These are phyloP conservation scores for Gynochthodes officinalis DNA, from an alignment of 257 asterid genomes.

Conservation along the genomic window DNA sequence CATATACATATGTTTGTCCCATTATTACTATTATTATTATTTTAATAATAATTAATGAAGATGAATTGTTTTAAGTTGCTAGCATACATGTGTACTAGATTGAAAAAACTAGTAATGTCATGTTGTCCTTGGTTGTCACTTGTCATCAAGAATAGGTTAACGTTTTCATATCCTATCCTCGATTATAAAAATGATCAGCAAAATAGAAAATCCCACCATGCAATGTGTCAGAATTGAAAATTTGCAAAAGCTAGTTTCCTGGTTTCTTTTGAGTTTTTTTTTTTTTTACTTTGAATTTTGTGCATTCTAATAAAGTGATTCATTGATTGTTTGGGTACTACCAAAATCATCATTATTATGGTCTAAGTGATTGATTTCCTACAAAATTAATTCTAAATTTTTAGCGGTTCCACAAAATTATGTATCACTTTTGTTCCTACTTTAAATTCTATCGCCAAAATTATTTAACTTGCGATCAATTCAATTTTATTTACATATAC, in stretches of 20 bases:
- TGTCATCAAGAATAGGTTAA: not conserved
- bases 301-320: not conserved
- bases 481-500: too few relatives aligned
- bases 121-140: too few relatives aligned
- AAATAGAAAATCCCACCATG: not conserved
- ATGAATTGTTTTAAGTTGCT: too few relatives aligned
- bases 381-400: too few relatives aligned
- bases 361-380: not conserved
- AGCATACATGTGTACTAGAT: too few relatives aligned
- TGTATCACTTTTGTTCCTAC: too few relatives aligned
- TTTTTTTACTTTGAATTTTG: not conserved
- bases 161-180: not conserved
- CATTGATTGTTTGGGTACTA: not conserved
- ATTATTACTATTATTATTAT: too few relatives aligned
- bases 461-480: too few relatives aligned
- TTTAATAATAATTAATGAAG: not conserved
- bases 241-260: not conserved
- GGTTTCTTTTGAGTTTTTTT: not conserved
- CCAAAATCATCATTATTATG: not conserved
- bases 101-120: too few relatives aligned
- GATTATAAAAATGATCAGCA: not conserved
- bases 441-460: too few relatives aligned
- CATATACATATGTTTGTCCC: not conserved
- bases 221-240: not conserved
- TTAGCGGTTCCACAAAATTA: too few relatives aligned